Conservation (phyloP, 108 stramenopile genomes). For the Conticribra weissflogii region DNA sequence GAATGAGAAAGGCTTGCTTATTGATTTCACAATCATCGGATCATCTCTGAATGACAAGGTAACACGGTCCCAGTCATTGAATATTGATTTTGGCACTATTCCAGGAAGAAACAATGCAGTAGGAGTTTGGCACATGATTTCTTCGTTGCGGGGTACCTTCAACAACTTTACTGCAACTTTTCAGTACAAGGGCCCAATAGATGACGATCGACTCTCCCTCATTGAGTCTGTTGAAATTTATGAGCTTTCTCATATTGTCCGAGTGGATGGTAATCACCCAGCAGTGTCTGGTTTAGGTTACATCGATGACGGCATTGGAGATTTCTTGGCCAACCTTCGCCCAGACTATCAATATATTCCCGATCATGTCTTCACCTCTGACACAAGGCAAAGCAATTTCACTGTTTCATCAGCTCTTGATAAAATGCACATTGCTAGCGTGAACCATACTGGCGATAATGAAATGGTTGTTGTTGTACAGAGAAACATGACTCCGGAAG, state of each 20-base stretch:
- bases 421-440: constrained; percentile 3
- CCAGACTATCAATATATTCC: constrained; percentile 33
- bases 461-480: constrained; percentile 29
- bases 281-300: constrained; percentile 19
- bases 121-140: constrained; percentile 38
- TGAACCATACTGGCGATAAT: constrained; percentile 2
- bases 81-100: constrained; percentile 33
- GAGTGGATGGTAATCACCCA: constrained; percentile 32
- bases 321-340: constrained; percentile 30
- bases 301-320: constrained; percentile 37
- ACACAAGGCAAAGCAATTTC: constrained; percentile 31
- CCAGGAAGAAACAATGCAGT: constrained; percentile 26
- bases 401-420: constrained; percentile 29
- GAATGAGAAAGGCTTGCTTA: constrained; percentile 35
- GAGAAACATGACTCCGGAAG: neutral
- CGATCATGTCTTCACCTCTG: constrained; percentile 40
- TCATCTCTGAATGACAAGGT: constrained; percentile 2
- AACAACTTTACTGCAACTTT: constrained; percentile 36
- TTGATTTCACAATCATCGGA: constrained; percentile 39
- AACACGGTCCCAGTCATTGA: constrained; percentile 23
- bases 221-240: constrained; percentile 41
- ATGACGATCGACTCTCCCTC: constrained; percentile 30
- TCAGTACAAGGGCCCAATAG: constrained; percentile 38
- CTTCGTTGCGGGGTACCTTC: constrained; percentile 34
- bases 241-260: constrained; percentile 31